Conservation (phyloP, 1,284 basidiomycete genomes). For the Mycena sp. region DNA sequence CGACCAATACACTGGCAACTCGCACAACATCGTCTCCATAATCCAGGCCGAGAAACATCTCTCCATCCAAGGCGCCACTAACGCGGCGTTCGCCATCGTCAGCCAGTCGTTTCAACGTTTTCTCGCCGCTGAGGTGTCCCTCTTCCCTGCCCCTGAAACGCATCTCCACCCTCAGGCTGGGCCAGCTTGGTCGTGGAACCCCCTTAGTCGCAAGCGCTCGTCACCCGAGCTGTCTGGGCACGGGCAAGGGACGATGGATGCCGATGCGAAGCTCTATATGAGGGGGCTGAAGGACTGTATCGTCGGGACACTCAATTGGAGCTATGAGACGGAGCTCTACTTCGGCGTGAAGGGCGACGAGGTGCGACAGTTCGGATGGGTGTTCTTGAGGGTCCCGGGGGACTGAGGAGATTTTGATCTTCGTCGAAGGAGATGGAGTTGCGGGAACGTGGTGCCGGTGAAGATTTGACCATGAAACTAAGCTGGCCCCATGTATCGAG, state of each 20-base stretch:
- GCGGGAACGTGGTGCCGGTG: too few species aligned
- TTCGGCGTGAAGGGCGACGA: too few species aligned
- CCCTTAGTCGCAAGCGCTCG: neutral
- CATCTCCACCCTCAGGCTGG: slow-evolving; percentile 43
- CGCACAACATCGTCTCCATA: slow-evolving; percentile 56
- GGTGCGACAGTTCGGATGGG: too few species aligned
- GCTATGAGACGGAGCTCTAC: slow-evolving; percentile 24
- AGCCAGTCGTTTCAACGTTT: slow-evolving; percentile 50
- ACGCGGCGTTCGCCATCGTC: slow-evolving; percentile 52
- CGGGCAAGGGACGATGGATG: too few species aligned
- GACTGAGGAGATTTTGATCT: too few species aligned
- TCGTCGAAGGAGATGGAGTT: too few species aligned
- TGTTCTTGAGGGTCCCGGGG: too few species aligned
- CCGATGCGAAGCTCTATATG: neutral
- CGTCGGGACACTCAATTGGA: slow-evolving; percentile 25
- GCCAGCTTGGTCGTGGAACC: slow-evolving; percentile 6
- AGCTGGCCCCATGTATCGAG: too few species aligned
- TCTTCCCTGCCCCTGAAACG: neutral
- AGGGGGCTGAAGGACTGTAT: slow-evolving; percentile 21
- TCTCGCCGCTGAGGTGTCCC: neutral
- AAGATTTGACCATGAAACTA: too few species aligned
- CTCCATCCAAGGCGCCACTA: slow-evolving; percentile 58
- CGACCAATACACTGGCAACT: slow-evolving; percentile 44
- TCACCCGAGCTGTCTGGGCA: too few species aligned
- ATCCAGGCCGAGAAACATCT: slow-evolving; percentile 50